phyloP scores from a whole-genome alignment of 1,284 basidiomycete genomes.

The Irpex sp. region DNA sequence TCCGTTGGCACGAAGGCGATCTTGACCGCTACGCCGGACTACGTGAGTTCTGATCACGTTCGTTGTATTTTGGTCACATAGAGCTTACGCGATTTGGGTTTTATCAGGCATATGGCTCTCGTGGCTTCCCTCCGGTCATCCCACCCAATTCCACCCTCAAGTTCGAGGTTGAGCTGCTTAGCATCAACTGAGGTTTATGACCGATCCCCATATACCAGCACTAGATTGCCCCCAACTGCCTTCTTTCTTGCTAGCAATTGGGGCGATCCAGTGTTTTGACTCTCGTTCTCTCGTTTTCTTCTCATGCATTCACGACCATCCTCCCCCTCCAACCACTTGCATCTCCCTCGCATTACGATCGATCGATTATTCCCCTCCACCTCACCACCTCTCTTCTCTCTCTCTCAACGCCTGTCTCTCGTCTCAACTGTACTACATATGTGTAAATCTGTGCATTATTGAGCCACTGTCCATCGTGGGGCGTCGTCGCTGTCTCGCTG shows the following conservation, averaged over 20 bases:
- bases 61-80: background rate
- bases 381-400: slow-evolving; percentile 1
- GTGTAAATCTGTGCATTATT: background rate
- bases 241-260: background rate
- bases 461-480: background rate
- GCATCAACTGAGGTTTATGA: slow-evolving; percentile 48
- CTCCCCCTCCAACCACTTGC: background rate
- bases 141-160: slow-evolving; percentile 73
- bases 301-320: background rate
- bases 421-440: background rate
- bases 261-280: background rate
- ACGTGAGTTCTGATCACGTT: slow-evolving; percentile 41
- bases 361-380: background rate
- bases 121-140: slow-evolving; percentile 80
- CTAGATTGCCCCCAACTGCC: too few relatives aligned
- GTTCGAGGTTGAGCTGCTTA: slow-evolving; percentile 80
- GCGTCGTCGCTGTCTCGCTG: background rate
- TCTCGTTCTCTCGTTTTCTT: background rate
- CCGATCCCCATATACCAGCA: background rate
- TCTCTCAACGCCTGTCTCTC: background rate
- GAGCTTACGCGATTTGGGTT: too few relatives aligned
- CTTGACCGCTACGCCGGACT: slow-evolving; percentile 66
- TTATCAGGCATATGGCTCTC: slow-evolving; percentile 60
- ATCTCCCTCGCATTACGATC: slow-evolving; percentile 7
- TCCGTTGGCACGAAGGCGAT: slow-evolving; percentile 77